Evolutionary conservation across 2,329 filamentous ascomycete genomes (phyloP), one percentile per base, ranked within the genome.

Genomic region (Tolypocladium sp.): DNA sequence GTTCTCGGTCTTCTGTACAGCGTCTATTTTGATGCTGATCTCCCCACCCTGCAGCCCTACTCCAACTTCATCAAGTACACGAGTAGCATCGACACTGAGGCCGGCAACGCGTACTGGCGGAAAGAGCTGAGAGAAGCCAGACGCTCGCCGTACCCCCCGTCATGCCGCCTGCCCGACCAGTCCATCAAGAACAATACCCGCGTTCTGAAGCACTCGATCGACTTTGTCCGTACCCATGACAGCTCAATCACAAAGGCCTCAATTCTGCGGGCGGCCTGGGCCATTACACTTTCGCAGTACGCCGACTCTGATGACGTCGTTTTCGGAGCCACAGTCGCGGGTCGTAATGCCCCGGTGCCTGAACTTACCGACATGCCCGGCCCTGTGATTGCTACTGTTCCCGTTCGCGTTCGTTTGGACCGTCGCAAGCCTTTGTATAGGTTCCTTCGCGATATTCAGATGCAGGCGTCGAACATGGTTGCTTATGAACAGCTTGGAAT

Each of bases 271-370:
- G 64, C 68, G 4, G 64, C 69, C 6, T 72, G 69, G 69, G 69
- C 66, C 1, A n/a, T 71, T 17, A 51, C 65, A 9, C 56, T 64
- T 3, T 42, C 62, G 2, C 58, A 58, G 1, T 61, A 67, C 25
- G 62, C 63, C 10, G 62, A 59, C 4, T 57, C 61, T 3, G 55
- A 61, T 2, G 65, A 66, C 17, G 51, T 70, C 1, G 53, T 65
- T 3, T 72, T 70, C 52, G 70, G 69, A 1, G 35, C 59, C 1
- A 63, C 62, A 1, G 42, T 69, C 2, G 67, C 64, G 1, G 69
- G 69, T 2, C 63, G 69, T 2, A 60, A 66, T 15, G 62, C 64
- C 0, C 58, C 65, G 0, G 61, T 71, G 4, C 38, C 51, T 5
- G 64, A 58, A 0, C 60, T 70, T 4, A 62, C 66, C 3, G 53